Conservation (phyloP, 768 basidiomycete species). For the Podaxis rugospora region DNA sequence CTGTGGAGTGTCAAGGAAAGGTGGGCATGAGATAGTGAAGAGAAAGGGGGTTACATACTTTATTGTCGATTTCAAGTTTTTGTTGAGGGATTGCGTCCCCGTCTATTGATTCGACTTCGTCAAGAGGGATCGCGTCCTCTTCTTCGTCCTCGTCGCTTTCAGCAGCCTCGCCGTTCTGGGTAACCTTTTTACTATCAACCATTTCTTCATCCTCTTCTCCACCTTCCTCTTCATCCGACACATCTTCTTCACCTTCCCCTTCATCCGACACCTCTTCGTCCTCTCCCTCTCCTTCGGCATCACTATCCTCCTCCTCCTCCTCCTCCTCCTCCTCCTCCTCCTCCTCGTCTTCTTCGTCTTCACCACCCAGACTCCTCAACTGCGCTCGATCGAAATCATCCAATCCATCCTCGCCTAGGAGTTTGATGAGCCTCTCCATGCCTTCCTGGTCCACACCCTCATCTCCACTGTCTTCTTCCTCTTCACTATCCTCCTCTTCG, state of each 20-base stretch:
- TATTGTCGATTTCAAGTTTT: slow-evolving; percentile 82
- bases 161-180: slow-evolving; percentile 19
- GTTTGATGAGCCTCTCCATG: slow-evolving; percentile 51
- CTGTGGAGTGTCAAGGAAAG: slow-evolving; percentile 29
- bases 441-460: slow-evolving; percentile 53
- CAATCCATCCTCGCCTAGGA: slow-evolving; percentile 60
- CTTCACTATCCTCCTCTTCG: slow-evolving; percentile 18
- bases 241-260: slow-evolving; percentile 31
- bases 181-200: background rate
- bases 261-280: slow-evolving; percentile 27
- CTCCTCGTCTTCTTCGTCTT: slow-evolving; percentile 26
- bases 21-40: background rate
- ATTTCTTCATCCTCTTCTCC: slow-evolving; percentile 49
- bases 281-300: background rate
- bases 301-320: slow-evolving; percentile 17
- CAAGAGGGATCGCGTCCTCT: slow-evolving; percentile 52
- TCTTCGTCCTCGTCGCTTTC: slow-evolving; percentile 31
- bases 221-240: slow-evolving; percentile 31
- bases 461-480: slow-evolving; percentile 25
- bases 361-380: slow-evolving; percentile 36
- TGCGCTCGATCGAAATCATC: slow-evolving; percentile 62
- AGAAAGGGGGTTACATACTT: slow-evolving; percentile 37
- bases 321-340: too few species aligned
- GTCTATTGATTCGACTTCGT: slow-evolving; percentile 70
- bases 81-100: slow-evolving; percentile 79